These are phyloP conservation scores for Cicer cuneatum DNA, from an alignment of 306 rosid species.

Conservation along the genomic window DNA sequence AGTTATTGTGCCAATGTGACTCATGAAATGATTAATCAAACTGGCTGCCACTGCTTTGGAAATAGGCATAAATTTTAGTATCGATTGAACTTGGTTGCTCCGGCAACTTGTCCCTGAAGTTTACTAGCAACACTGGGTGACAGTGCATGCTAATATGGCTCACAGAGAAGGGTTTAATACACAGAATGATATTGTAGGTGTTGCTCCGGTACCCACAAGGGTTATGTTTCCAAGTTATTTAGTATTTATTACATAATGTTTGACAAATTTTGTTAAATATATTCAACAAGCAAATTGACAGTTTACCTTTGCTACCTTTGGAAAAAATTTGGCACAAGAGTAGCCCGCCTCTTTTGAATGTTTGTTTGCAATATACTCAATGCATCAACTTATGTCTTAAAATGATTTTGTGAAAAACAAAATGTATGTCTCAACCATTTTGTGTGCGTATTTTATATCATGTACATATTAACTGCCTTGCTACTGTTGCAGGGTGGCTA, in stretches of 20 bases:
- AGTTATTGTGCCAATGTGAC: neutral
- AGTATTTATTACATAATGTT: neutral
- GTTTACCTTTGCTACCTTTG: constrained; percentile 6
- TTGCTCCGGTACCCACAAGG: constrained; percentile 10
- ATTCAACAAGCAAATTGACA: constrained; percentile 18
- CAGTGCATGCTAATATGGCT: neutral
- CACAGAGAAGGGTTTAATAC: constrained; percentile 11
- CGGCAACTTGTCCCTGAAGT: constrained; percentile 1
- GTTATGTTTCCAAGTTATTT: neutral
- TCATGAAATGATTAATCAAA: constrained; percentile 15
- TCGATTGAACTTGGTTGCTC: constrained; percentile 28
- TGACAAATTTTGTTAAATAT: constrained; percentile 2
- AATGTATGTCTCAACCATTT: constrained; percentile 22
- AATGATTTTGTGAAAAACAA: constrained; percentile 3
- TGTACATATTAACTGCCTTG: constrained; percentile 24
- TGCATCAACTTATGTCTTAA: constrained; percentile 19
- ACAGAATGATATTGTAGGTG: constrained; percentile 26
- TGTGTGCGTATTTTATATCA: constrained; percentile 5
- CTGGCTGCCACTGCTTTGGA: constrained; percentile 28
- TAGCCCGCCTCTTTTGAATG: constrained; percentile 14
- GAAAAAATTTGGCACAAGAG: neutral
- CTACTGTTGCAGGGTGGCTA: constrained; percentile 68
- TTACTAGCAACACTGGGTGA: constrained; percentile 12
- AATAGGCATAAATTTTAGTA: neutral
- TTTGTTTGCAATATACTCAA: constrained; percentile 34